Percentiles rank a stretch among this genome's conserved stretches.
Conservation (phyloP, 2,329 filamentous ascomycete genomes). For the Fusarium torreyae region DNA sequence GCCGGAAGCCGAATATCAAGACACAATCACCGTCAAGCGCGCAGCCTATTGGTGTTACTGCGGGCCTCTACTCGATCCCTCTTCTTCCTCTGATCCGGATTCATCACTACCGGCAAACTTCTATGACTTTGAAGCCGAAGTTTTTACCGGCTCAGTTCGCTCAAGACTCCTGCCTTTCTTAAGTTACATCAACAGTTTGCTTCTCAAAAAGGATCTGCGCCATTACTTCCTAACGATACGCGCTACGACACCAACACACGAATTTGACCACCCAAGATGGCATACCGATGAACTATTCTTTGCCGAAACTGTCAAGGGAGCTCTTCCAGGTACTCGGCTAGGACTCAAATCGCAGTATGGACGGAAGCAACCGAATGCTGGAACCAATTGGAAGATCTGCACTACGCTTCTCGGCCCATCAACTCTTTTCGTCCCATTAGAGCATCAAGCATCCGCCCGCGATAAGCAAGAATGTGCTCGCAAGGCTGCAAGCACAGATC, state of each 20-base stretch:
- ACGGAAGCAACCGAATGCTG: background rate
- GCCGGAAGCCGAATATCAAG: background rate
- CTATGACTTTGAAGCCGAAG: constrained; percentile 56
- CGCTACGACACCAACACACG: constrained; percentile 59
- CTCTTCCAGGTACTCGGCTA: constrained; percentile 26
- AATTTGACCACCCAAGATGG: constrained; percentile 64
- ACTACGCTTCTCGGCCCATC: constrained; percentile 62
- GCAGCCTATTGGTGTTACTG: constrained; percentile 62
- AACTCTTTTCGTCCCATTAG: constrained; percentile 60
- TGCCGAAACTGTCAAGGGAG: constrained; percentile 31
- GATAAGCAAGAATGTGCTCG: constrained; percentile 52
- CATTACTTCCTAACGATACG: constrained; percentile 66
- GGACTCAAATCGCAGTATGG: constrained; percentile 19
- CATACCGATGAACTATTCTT: constrained; percentile 67
- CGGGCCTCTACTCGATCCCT: constrained; percentile 55
- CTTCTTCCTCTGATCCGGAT: background rate
- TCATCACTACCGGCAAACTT: constrained; percentile 54
- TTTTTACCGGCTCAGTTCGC: constrained; percentile 55
- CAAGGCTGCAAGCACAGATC: constrained; percentile 49
- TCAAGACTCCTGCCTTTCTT: constrained; percentile 59
- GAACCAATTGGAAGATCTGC: constrained; percentile 65
- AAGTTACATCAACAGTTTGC: constrained; percentile 56
- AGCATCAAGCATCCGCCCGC: constrained; percentile 54
- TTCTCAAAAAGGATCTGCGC: constrained; percentile 54
- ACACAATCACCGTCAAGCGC: constrained; percentile 42